Evolutionary conservation across 108 stramenopile genomes (phyloP).

Genomic region (Schizochytrium sp.): DNA sequence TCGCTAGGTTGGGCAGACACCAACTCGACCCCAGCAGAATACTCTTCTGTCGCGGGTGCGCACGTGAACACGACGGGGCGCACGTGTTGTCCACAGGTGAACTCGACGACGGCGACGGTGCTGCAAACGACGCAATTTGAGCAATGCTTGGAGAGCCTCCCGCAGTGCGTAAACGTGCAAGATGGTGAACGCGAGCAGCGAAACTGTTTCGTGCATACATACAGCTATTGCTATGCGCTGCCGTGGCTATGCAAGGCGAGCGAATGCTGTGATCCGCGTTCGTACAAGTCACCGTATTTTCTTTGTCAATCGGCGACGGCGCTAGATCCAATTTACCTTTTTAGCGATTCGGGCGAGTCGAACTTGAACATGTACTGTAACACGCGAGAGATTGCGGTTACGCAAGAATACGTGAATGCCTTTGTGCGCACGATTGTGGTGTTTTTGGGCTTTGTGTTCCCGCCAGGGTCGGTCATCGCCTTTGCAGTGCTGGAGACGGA

Average conservation of each 20-base stretch:
- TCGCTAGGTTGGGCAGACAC: background rate
- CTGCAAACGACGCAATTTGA: background rate
- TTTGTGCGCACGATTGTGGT: background rate
- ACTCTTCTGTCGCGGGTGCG: background rate
- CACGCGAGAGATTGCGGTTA: background rate
- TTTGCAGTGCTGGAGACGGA: slow-evolving; percentile 14
- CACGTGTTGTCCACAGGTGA: background rate
- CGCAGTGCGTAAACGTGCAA: background rate
- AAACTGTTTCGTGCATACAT: background rate
- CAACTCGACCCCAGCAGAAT: background rate
- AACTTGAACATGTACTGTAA: background rate
- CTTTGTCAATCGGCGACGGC: background rate
- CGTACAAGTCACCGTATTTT: background rate
- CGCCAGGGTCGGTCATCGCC: background rate
- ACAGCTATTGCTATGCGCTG: background rate
- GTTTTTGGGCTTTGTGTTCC: background rate
- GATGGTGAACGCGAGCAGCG: background rate
- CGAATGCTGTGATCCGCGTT: background rate
- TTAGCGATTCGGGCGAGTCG: background rate
- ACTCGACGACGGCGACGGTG: background rate
- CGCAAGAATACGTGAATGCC: background rate
- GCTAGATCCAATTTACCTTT: background rate
- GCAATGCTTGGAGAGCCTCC: background rate
- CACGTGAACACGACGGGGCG: background rate
- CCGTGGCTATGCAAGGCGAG: background rate